These are phyloP conservation scores for Tetragonia tetragonoides DNA, from an alignment of 148 eudicot species.

Conservation along the genomic window DNA sequence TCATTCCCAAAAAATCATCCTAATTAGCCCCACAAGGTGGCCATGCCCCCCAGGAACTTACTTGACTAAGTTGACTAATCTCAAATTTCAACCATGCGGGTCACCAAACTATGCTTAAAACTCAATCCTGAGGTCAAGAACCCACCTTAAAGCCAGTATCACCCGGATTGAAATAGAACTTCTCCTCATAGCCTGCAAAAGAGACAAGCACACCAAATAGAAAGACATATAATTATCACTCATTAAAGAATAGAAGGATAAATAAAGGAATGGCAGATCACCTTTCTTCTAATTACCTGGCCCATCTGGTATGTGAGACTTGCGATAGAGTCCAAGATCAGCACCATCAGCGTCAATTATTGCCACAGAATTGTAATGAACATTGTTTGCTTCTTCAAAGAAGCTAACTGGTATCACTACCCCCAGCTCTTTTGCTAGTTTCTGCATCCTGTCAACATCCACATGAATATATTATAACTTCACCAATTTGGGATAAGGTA, in stretches of 20 bases:
- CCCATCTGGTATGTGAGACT: slow-evolving; percentile 97
- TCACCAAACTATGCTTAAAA: slow-evolving; percentile 2
- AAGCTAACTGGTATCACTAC: slow-evolving; percentile 97
- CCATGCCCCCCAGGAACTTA: not conserved
- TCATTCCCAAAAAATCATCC: not conserved
- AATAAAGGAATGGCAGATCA: not conserved
- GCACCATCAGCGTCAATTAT: slow-evolving; percentile 94
- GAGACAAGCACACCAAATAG: not conserved
- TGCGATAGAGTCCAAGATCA: slow-evolving; percentile 91
- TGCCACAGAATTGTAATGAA: slow-evolving; percentile 91
- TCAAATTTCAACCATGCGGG: not conserved
- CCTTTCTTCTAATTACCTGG: slow-evolving; percentile 51
- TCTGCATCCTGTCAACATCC: slow-evolving; percentile 71
- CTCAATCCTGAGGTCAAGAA: slow-evolving; percentile 5
- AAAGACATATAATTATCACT: not conserved
- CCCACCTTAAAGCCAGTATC: slow-evolving; percentile 97
- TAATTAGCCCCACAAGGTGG: not conserved
- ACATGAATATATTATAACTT: slow-evolving; percentile 5
- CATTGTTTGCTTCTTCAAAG: slow-evolving; percentile 98
- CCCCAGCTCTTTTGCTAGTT: slow-evolving; percentile 85
- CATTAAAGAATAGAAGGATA: not conserved
- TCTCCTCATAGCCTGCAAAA: slow-evolving; percentile 84
- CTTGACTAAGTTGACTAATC: not conserved
- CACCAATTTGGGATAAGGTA: not conserved
- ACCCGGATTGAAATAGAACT: slow-evolving; percentile 92